A percentile compares a stretch with the other conserved stretches of the same genome.
phyloP scores from a whole-genome alignment of 2,329 filamentous ascomycete species.

The Claviceps africana region DNA sequence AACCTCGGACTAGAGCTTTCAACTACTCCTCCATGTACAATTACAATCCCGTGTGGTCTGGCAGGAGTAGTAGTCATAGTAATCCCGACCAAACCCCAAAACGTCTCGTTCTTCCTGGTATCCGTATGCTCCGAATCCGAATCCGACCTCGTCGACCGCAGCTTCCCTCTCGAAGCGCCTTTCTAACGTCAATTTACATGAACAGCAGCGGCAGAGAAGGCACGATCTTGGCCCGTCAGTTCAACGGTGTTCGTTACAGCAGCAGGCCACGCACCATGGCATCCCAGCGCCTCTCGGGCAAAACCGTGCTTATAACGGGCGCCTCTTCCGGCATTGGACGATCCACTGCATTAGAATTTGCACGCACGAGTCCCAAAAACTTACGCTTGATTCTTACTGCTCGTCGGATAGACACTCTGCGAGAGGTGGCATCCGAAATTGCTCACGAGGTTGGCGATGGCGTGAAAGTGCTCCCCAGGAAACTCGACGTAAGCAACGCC shows the following conservation, averaged over 20 bases:
- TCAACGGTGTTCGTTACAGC: background rate
- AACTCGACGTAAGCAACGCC: slow-evolving; percentile 75
- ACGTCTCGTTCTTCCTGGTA: background rate
- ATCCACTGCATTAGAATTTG: slow-evolving; percentile 79
- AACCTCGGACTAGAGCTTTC: too few relatives aligned
- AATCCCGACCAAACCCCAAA: background rate
- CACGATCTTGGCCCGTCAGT: background rate
- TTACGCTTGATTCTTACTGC: slow-evolving; percentile 81
- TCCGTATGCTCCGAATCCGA: background rate
- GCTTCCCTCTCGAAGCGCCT: background rate
- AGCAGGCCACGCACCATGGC: slow-evolving; percentile 14
- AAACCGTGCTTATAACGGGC: slow-evolving; percentile 83
- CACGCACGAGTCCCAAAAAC: slow-evolving; percentile 63
- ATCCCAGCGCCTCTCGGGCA: slow-evolving; percentile 73
- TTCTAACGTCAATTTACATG: too few relatives aligned
- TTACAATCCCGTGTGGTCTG: too few relatives aligned
- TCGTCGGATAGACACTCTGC: slow-evolving; percentile 65
- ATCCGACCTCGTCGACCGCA: background rate
- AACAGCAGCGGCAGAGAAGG: background rate
- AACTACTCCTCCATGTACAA: too few relatives aligned
- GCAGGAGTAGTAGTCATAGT: background rate
- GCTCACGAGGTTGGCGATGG: slow-evolving; percentile 60
- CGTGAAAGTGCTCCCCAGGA: slow-evolving; percentile 68
- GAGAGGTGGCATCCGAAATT: slow-evolving; percentile 65
- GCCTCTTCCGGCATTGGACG: slow-evolving; percentile 86